Percentiles rank a stretch among this genome's conserved stretches.
Conservation (phyloP, 371 early-diverging fungal genomes). For the Apophysomyces sp. region DNA sequence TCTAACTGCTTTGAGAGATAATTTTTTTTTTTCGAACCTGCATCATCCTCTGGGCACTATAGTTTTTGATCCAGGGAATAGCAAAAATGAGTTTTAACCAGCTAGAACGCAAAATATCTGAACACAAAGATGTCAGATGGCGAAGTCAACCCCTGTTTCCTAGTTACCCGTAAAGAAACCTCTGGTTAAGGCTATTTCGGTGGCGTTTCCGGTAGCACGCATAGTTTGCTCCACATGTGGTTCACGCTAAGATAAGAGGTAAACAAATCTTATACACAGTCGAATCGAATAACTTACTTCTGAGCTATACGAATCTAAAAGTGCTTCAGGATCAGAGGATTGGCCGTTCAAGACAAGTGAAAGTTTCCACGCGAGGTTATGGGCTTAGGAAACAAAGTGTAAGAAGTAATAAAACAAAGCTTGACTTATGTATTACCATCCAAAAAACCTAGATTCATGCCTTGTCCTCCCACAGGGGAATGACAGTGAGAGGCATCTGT, state of each 20-base stretch:
- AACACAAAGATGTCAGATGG: too few relatives aligned
- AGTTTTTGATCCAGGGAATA: background rate
- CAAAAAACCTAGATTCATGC: slow-evolving; percentile 39
- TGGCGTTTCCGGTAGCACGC: background rate
- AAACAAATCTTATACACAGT: background rate
- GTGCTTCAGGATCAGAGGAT: slow-evolving; percentile 22
- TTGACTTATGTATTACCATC: slow-evolving; percentile 25
- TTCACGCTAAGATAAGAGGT: background rate
- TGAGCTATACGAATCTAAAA: slow-evolving; percentile 29
- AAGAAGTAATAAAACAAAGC: background rate
- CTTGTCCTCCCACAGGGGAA: slow-evolving; percentile 37
- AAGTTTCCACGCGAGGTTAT: slow-evolving; percentile 46
- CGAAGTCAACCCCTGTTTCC: background rate
- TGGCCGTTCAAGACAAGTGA: slow-evolving; percentile 28
- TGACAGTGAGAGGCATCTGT: slow-evolving; percentile 48
- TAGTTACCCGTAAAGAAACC: background rate
- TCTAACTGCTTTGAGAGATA: background rate
- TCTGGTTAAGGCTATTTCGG: background rate
- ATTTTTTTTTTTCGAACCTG: background rate
- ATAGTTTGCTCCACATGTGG: background rate
- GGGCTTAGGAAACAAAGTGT: slow-evolving; percentile 16
- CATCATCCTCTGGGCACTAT: background rate
- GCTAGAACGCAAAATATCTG: background rate
- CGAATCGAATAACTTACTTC: slow-evolving; percentile 20
- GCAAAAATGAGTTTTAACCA: background rate